Conservation (phyloP, 768 basidiomycete genomes). For the Inosperma sp. region DNA sequence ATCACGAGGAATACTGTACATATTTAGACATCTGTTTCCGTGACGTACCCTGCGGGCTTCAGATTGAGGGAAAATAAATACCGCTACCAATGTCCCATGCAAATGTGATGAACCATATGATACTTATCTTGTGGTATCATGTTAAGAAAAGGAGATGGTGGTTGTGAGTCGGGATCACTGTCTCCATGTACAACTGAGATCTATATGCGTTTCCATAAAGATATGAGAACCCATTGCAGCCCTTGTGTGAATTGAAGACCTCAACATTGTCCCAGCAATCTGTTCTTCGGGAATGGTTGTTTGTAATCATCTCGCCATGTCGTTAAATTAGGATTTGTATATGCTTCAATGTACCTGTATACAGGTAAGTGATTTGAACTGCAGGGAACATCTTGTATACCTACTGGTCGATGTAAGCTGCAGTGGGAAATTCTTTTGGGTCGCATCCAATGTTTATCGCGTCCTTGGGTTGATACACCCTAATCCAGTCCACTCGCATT, state of each 20-base stretch:
- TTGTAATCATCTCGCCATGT: constrained; percentile 64
- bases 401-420: constrained; percentile 71
- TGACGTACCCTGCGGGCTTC: no score
- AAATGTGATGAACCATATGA: no score
- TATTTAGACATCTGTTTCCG: no score
- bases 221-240: no score
- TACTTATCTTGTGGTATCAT: no score
- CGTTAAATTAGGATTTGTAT: constrained; percentile 76
- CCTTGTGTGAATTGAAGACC: constrained; percentile 13
- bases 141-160: no score
- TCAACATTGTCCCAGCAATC: constrained; percentile 54
- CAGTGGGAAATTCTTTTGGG: constrained; percentile 73
- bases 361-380: neutral
- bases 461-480: constrained; percentile 79
- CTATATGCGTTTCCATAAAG: no score
- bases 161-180: no score
- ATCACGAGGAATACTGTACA: no score
- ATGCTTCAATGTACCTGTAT: constrained; percentile 59
- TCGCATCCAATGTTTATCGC: constrained; percentile 80
- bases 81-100: no score
- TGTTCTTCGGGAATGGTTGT: constrained; percentile 68
- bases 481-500: constrained; percentile 83
- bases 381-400: constrained; percentile 18
- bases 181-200: no score
- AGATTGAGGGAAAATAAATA: no score